Evolutionary conservation across 2,329 filamentous ascomycete species (phyloP).

Genomic region (Bisporella sp.): DNA sequence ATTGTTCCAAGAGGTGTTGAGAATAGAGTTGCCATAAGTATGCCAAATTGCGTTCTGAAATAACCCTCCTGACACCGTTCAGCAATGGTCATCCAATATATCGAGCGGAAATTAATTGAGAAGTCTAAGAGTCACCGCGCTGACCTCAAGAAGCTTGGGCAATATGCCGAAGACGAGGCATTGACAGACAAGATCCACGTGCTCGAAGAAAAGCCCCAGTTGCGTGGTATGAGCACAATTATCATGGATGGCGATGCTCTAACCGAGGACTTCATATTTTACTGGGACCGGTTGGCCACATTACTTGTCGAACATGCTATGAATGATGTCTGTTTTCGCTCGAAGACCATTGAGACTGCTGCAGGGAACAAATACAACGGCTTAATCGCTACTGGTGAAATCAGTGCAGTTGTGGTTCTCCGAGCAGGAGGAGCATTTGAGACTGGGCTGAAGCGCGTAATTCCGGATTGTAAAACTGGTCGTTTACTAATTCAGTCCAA

Average conservation of each 20-base stretch:
- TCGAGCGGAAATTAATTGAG: conserved; percentile 76
- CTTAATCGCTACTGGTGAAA: conserved; percentile 61
- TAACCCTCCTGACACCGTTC: conserved; percentile 5
- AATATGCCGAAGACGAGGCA: conserved; percentile 62
- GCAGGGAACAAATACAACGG: conserved; percentile 64
- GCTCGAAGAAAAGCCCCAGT: conserved; percentile 70
- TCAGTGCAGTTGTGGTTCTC: conserved; percentile 82
- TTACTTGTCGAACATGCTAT: conserved; percentile 77
- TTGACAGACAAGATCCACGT: conserved; percentile 70
- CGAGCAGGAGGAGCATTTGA: conserved; percentile 86
- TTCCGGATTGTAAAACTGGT: conserved; percentile 87
- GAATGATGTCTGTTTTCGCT: conserved; percentile 67
- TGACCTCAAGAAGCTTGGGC: conserved; percentile 69
- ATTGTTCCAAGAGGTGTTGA: conserved; percentile 94
- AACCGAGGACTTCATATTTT: conserved; percentile 92
- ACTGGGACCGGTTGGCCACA: conserved; percentile 85
- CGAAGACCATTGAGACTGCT: conserved; percentile 61
- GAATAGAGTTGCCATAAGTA: conserved; percentile 84
- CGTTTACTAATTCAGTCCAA: conserved; percentile 89
- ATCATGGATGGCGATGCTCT: conserved; percentile 72
- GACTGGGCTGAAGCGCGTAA: conserved; percentile 78
- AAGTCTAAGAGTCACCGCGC: conserved; percentile 81
- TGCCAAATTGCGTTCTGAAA: conserved; percentile 18
- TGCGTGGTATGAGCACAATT: conserved; percentile 84
- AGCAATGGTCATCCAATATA: conserved; percentile 92